Percentiles rank a stretch among this genome's conserved stretches.
phyloP scores from a whole-genome alignment of 2,329 filamentous ascomycete species.

The Clonostachys solani region DNA sequence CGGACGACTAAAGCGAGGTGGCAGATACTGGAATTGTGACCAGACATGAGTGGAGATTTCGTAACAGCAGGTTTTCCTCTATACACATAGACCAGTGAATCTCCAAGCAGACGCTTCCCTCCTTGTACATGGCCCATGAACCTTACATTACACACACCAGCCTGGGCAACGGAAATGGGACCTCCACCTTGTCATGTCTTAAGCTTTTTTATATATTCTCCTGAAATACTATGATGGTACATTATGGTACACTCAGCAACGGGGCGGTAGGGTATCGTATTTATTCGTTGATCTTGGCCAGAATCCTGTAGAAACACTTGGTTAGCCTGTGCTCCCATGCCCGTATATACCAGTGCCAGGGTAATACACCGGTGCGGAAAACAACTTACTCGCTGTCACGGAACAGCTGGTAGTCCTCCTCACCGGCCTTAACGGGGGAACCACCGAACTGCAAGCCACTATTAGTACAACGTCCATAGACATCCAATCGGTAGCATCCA shows the following conservation, averaged over 20 bases:
- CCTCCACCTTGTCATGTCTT: neutral
- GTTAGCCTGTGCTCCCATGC: conserved; percentile 7
- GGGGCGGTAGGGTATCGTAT: conserved; percentile 11
- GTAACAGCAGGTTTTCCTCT: too few relatives aligned
- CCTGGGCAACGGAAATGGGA: neutral
- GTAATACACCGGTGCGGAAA: neutral
- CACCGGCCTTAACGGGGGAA: conserved; percentile 92
- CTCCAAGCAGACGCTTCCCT: neutral
- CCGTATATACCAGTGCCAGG: too few relatives aligned
- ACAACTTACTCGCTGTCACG: conserved; percentile 90
- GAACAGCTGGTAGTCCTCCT: conserved; percentile 95
- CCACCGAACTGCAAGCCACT: conserved; percentile 69
- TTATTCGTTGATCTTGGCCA: conserved; percentile 98
- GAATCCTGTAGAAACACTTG: conserved; percentile 57
- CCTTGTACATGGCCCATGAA: neutral
- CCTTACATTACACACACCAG: neutral
- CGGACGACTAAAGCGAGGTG: too few relatives aligned
- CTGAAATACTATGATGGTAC: conserved; percentile 27
- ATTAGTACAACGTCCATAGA: too few relatives aligned
- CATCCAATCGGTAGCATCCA: neutral
- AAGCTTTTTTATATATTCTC: conserved; percentile 1
- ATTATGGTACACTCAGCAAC: conserved; percentile 9
- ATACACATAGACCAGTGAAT: neutral
- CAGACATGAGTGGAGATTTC: too few relatives aligned
- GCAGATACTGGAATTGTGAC: too few relatives aligned